Conservation (phyloP, 148 eudicot species). For the Vaccinium vitisidaea region DNA sequence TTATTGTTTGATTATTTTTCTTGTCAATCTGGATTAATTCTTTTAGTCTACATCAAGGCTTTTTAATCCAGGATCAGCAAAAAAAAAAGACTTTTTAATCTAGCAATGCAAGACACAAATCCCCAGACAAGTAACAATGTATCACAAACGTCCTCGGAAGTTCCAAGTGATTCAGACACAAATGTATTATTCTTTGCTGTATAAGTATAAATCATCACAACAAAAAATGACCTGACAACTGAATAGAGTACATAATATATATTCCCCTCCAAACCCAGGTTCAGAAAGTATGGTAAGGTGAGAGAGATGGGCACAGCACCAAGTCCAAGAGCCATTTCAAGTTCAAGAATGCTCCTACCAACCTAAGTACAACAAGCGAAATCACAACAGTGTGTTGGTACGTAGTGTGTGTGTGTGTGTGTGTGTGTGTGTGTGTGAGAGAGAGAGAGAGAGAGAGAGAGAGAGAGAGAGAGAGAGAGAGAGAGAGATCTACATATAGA, state of each 20-base stretch:
- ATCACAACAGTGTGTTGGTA: neutral
- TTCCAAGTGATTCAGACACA: neutral
- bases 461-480: no score
- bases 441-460: no score
- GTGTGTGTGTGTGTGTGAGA: neutral
- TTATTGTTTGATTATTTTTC: no score
- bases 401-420: neutral
- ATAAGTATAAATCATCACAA: neutral
- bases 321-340: constrained; percentile 58
- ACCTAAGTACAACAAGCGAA: neutral
- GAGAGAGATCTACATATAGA: no score
- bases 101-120: neutral
- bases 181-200: neutral
- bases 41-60: no score
- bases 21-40: no score
- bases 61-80: no score
- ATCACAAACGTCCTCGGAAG: neutral
- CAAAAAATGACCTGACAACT: constrained; percentile 37
- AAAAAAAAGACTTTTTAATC: neutral
- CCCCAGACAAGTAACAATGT: neutral
- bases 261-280: constrained; percentile 52
- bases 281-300: constrained; percentile 51
- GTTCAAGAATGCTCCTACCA: constrained; percentile 35
- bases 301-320: constrained; percentile 63
- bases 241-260: no score